Percentiles rank a stretch among this genome's conserved stretches.
phyloP scores from a whole-genome alignment of 106 monocot species.

The Apostasia ramifera region DNA sequence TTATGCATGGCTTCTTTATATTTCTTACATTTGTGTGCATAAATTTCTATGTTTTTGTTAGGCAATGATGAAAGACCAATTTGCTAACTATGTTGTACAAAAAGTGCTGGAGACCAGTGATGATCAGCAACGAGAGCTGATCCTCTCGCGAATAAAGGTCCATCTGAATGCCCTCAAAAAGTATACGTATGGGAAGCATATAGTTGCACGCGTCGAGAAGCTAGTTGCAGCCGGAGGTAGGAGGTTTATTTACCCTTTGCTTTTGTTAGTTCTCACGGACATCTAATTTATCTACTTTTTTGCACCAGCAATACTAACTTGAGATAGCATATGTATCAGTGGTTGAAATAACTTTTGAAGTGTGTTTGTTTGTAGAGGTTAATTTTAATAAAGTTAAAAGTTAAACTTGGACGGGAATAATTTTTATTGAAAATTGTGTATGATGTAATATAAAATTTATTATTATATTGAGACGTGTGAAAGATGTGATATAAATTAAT shows the following conservation, averaged over 20 bases:
- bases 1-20: too few species aligned
- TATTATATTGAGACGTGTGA: too few species aligned
- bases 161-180: constrained; percentile 56
- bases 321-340: too few species aligned
- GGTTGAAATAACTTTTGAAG: too few species aligned
- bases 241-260: background rate
- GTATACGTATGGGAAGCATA: constrained; percentile 64
- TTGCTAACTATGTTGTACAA: constrained; percentile 62
- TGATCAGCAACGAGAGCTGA: constrained; percentile 47
- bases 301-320: background rate
- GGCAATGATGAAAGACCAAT: constrained; percentile 77
- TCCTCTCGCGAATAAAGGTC: constrained; percentile 44
- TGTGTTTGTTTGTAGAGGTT: too few species aligned
- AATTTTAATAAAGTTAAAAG: too few species aligned
- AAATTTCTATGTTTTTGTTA: background rate
- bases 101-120: constrained; percentile 57
- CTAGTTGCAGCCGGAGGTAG: constrained; percentile 60
- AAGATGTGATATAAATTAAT: too few species aligned
- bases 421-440: too few species aligned
- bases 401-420: too few species aligned
- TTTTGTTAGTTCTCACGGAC: too few species aligned
- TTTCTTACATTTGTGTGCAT: too few species aligned
- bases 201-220: constrained; percentile 63
- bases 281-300: background rate
- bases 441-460: too few species aligned